A percentile compares a stretch with the other conserved stretches of the same genome.
Evolutionary conservation across 768 basidiomycete genomes (phyloP).

Genomic region (Boletus huronensis): DNA sequence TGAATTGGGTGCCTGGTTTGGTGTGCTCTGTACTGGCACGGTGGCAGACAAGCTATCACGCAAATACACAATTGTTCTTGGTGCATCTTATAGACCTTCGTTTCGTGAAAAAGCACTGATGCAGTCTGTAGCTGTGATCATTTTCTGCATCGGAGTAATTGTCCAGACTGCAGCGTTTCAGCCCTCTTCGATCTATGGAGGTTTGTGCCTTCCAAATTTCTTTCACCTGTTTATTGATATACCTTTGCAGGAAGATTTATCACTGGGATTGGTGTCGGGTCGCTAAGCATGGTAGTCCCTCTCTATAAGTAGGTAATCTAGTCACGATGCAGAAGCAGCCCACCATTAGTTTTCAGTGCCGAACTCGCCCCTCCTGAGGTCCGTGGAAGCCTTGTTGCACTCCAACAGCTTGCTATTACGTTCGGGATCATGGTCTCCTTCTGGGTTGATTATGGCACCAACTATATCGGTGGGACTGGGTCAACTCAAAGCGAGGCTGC

Average conservation of each 20-base stretch:
- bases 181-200: slow-evolving; percentile 66
- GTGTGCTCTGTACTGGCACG: slow-evolving; percentile 68
- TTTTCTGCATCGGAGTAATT: slow-evolving; percentile 71
- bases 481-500: slow-evolving; percentile 58
- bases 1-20: slow-evolving; percentile 74
- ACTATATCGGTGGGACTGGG: slow-evolving; percentile 68
- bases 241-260: slow-evolving; percentile 53
- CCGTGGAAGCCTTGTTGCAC: slow-evolving; percentile 73
- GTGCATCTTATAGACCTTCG: slow-evolving; percentile 28
- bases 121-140: slow-evolving; percentile 44
- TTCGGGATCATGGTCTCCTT: slow-evolving; percentile 69
- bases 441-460: slow-evolving; percentile 52
- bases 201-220: slow-evolving; percentile 13
- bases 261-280: slow-evolving; percentile 79
- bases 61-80: slow-evolving; percentile 66
- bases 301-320: slow-evolving; percentile 54
- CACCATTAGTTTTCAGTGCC: slow-evolving; percentile 24
- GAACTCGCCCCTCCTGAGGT: slow-evolving; percentile 78
- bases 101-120: neutral
- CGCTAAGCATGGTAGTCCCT: slow-evolving; percentile 79
- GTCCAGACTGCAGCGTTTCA: slow-evolving; percentile 60
- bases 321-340: neutral
- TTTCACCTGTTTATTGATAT: neutral
- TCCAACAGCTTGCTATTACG: slow-evolving; percentile 80
- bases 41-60: slow-evolving; percentile 70